Percentiles rank a stretch among this genome's conserved stretches.
These are phyloP conservation scores for Dendrocalamus latiflorus DNA, from an alignment of 202 grass and related monocot species.

Conservation along the genomic window DNA sequence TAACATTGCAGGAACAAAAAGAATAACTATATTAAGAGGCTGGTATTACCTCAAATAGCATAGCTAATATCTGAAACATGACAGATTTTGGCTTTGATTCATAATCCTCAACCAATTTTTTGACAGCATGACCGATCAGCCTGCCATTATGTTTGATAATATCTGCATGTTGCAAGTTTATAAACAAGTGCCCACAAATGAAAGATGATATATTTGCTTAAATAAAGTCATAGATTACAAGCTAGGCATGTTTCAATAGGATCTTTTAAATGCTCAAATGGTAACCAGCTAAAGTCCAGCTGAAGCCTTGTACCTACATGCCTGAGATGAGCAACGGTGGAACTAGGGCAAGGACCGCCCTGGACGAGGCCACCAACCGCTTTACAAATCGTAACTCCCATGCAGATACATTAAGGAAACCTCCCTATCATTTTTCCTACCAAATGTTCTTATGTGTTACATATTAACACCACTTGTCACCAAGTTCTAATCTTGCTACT, in stretches of 20 bases:
- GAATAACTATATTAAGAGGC: background rate
- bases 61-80: slow-evolving; percentile 70
- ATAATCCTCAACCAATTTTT: slow-evolving; percentile 81
- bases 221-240: background rate
- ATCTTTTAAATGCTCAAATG: background rate
- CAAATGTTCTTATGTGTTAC: background rate
- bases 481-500: background rate
- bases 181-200: background rate
- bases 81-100: slow-evolving; percentile 63
- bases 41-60: slow-evolving; percentile 82
- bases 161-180: slow-evolving; percentile 48
- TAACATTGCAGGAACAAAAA: slow-evolving; percentile 10
- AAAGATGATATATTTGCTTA: background rate
- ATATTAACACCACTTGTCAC: background rate
- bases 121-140: slow-evolving; percentile 70
- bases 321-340: background rate
- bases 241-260: background rate
- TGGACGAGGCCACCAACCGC: background rate
- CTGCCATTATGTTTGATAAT: slow-evolving; percentile 78
- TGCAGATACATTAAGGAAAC: background rate
- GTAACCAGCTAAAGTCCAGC: background rate
- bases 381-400: background rate
- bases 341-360: background rate
- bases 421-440: background rate
- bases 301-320: background rate